A percentile compares a stretch with the other conserved stretches of the same genome.
phyloP scores from a whole-genome alignment of 2,329 filamentous ascomycete species.

The Cladosporium halotolerans region DNA sequence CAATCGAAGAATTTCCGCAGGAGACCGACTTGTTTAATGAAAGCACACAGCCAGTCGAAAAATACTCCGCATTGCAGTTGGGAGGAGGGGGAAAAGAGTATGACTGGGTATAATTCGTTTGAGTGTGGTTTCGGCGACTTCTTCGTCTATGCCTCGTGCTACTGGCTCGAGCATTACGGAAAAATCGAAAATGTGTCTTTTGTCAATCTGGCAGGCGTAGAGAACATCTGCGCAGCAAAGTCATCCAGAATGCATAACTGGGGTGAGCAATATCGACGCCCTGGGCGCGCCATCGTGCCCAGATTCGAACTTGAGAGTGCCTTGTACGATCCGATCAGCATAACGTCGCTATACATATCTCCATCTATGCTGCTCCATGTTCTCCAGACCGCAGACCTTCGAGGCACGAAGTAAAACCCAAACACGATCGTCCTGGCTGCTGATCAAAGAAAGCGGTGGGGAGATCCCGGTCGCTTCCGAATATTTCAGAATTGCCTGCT shows the following conservation, averaged over 20 bases:
- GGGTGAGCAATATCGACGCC: neutral
- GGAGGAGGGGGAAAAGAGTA: slow-evolving; percentile 29
- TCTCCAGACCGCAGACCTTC: neutral
- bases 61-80: slow-evolving; percentile 23
- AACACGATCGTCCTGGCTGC: neutral
- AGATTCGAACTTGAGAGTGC: slow-evolving; percentile 28
- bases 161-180: slow-evolving; percentile 31
- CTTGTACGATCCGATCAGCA: slow-evolving; percentile 32
- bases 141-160: slow-evolving; percentile 34
- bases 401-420: neutral
- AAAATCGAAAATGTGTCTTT: slow-evolving; percentile 19
- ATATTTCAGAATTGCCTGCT: neutral
- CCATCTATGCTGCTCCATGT: slow-evolving; percentile 17
- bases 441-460: neutral
- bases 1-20: slow-evolving; percentile 22
- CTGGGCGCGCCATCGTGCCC: slow-evolving; percentile 17
- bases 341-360: slow-evolving; percentile 32
- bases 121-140: slow-evolving; percentile 26
- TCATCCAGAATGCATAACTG: neutral
- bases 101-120: slow-evolving; percentile 24
- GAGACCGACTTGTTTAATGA: slow-evolving; percentile 21
- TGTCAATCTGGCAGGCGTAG: neutral
- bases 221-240: neutral
- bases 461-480: neutral
- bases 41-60: slow-evolving; percentile 14